Evolutionary conservation across 2,329 filamentous ascomycete genomes (phyloP), one percentile per base, ranked within the genome.

Genomic region (Fusarium ramigenum): DNA sequence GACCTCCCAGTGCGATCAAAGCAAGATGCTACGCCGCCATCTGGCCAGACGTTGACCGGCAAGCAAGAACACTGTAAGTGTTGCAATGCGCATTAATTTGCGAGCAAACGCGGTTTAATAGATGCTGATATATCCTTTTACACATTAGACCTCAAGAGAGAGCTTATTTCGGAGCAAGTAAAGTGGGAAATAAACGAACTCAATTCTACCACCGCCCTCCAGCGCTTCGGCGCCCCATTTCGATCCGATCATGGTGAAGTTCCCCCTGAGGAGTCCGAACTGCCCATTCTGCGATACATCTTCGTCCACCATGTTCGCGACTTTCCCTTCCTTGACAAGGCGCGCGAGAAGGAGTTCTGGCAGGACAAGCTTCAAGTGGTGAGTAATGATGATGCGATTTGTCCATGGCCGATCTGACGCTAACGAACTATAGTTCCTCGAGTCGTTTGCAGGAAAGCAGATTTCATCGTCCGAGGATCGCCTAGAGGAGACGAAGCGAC

Each of bases 341-440:
- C 96, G 28, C 93, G 91, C 79, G 96, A 99, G 88, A 97, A 98
- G 88, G 96, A 99, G 84, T 99, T 99, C 79, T 99, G 96, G 96
- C 96, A 99, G 84, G 95, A 98, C 81, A 98, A 97, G 82, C 86
- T 99, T 69, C 96, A 99, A 86, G 90, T 95, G 80, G 94, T 97
- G 84, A 76, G 93, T 91, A 47, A 62, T 60, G 37, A 32, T 25
- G 36, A 36, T 39, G 46, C 9, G 34, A 14, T 44, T 40, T 28
- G 19, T 18, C 16, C 15, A 18, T n/a, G 23, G 23, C 12, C 7
- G 30, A 39, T 21, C 40, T 53, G 34, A 47, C 28, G 43, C 70
- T 76, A 53, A 77, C 40, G 25, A 28, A 19, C 21, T 50, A 11
- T 66, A 97, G 94, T 99, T 99, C 79, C 88, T 99, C 30, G 95